Conservation (phyloP, 306 rosid genomes). For the Canavalia gladiata region DNA sequence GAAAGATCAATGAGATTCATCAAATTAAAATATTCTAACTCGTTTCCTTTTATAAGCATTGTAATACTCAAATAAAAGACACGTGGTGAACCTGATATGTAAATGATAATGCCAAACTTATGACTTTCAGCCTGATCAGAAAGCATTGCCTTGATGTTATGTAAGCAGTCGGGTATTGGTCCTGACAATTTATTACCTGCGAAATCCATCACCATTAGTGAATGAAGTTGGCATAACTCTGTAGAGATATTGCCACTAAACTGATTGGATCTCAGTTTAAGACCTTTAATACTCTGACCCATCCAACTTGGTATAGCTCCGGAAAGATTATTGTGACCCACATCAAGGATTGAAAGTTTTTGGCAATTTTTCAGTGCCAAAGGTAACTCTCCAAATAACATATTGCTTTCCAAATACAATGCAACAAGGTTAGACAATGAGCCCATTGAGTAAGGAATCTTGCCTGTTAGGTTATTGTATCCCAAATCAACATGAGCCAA, state of each 20-base stretch:
- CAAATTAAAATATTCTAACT: neutral
- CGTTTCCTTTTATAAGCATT: neutral
- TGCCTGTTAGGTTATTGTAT: slow-evolving; percentile 31
- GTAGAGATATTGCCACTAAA: neutral
- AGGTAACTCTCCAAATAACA: slow-evolving; percentile 6
- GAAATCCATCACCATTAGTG: slow-evolving; percentile 11
- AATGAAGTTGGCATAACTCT: neutral
- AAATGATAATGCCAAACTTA: neutral
- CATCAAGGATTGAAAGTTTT: neutral
- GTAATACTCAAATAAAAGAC: no score
- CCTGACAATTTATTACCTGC: slow-evolving; percentile 19
- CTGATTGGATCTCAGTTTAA: neutral
- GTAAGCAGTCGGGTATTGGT: slow-evolving; percentile 20
- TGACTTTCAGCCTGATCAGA: neutral
- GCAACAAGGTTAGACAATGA: neutral
- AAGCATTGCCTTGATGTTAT: neutral
- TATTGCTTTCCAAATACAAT: slow-evolving; percentile 13
- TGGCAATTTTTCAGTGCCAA: slow-evolving; percentile 3
- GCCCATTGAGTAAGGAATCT: slow-evolving; percentile 34
- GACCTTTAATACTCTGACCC: neutral
- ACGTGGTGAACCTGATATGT: neutral
- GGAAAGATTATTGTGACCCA: neutral
- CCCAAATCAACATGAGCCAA: neutral
- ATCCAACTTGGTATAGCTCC: neutral
- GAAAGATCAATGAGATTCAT: slow-evolving; percentile 25